These are phyloP conservation scores for Dichotomocladium elegans DNA, from an alignment of 371 early-diverging fungal species.

Conservation along the genomic window DNA sequence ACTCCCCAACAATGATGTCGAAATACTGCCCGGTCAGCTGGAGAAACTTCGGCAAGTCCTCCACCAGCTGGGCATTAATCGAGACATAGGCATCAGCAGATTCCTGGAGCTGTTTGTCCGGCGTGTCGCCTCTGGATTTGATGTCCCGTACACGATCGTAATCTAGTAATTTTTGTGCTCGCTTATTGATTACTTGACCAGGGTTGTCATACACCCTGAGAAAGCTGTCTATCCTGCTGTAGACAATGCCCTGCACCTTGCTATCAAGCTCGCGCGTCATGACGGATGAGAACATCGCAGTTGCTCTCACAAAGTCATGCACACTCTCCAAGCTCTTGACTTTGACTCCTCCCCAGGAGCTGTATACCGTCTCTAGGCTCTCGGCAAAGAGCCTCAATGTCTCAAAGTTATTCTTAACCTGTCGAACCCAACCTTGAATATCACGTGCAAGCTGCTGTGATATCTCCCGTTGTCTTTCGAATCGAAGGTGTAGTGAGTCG, in stretches of 20 bases:
- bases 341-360: conserved; percentile 36
- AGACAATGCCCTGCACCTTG: conserved; percentile 37
- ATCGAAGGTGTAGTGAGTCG: conserved; percentile 56
- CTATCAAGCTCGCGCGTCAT: conserved; percentile 36
- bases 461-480: conserved; percentile 55
- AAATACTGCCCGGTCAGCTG: conserved; percentile 58
- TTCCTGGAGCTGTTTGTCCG: conserved; percentile 63
- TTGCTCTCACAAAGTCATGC: conserved; percentile 25
- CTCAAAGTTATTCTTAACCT: conserved; percentile 55
- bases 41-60: conserved; percentile 73
- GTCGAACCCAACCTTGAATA: conserved; percentile 55
- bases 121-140: conserved; percentile 56
- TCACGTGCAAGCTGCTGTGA: conserved; percentile 51
- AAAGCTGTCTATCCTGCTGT: conserved; percentile 57
- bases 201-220: conserved; percentile 66
- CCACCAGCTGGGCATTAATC: conserved; percentile 74
- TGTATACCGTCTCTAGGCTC: conserved; percentile 60
- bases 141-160: conserved; percentile 63
- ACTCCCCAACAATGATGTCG: conserved; percentile 54
- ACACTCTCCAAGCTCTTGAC: conserved; percentile 30
- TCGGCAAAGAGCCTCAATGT: conserved; percentile 51
- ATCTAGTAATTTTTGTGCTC: conserved; percentile 74
- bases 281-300: conserved; percentile 16
- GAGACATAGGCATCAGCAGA: conserved; percentile 70
- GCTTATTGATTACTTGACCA: conserved; percentile 68